Evolutionary conservation across 164 flowering plant species (phyloP).

Genomic region (Vitis cinerea): DNA sequence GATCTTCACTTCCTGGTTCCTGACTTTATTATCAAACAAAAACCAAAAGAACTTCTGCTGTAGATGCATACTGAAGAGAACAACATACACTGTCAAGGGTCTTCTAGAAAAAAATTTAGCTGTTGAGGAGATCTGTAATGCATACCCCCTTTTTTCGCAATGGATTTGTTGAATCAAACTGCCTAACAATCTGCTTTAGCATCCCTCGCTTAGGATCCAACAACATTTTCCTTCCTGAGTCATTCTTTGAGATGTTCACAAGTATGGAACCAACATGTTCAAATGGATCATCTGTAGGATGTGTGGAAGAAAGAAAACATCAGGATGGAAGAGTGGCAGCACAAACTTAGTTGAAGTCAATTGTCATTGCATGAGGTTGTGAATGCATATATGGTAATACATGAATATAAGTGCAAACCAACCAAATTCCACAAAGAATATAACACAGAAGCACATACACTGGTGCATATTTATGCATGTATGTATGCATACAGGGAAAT

Average conservation of each 20-base stretch:
- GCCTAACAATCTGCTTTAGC: slow-evolving; percentile 81
- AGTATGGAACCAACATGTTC: slow-evolving; percentile 92
- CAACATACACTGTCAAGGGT: not conserved
- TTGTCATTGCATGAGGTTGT: not conserved
- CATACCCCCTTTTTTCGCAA: slow-evolving; percentile 90
- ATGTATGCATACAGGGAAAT: too few relatives aligned
- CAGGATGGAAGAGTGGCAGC: not conserved
- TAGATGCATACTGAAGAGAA: not conserved
- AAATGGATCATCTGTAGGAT: slow-evolving; percentile 73
- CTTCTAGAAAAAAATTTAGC: not conserved
- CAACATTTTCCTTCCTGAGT: slow-evolving; percentile 70
- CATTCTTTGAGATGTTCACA: slow-evolving; percentile 75
- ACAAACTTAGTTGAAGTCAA: not conserved
- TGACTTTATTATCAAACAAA: not conserved
- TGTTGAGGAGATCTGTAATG: not conserved
- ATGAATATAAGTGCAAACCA: not conserved
- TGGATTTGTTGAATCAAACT: slow-evolving; percentile 72
- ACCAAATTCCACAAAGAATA: not conserved
- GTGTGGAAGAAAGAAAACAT: slow-evolving; percentile 9
- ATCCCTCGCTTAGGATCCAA: slow-evolving; percentile 80
- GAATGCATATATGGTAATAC: not conserved
- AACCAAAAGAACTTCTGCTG: not conserved
- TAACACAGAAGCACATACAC: too few relatives aligned
- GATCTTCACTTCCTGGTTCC: not conserved
- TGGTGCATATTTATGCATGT: too few relatives aligned